Evolutionary conservation across 129 eudicot genomes (phyloP), one percentile per base, ranked within the genome.

Genomic region (Helichrysum umbraculigerum): DNA sequence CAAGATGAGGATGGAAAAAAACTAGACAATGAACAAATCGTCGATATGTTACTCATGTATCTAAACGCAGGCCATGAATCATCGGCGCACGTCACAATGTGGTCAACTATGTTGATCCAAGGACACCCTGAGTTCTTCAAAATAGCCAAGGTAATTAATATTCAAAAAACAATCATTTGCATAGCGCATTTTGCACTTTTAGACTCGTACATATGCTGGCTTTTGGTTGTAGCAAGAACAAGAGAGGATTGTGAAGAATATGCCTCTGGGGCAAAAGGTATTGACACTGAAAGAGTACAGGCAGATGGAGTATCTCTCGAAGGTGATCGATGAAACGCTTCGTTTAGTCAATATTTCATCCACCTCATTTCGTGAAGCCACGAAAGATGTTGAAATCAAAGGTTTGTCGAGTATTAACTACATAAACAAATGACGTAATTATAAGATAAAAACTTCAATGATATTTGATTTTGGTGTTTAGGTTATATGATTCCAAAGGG

Each of bases 31-130:
- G 97, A 91, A 70, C 96, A 94, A 76, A 94, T 94, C 64, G 87
- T 94, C 5, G 97, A 94, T 83, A 64, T 88, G 5, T 75, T 93
- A 33, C 84, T 93, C 28, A 93, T 93, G 98, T 93, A 93, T 83
- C 79, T 93, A 47, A 93, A 93, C 51, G 98, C 98, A 1, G 98
- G 98, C 56, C 98, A 93, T 79, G 98, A 93, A 80, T 91, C 98
- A 51, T 91, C 98, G 7, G 97, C 96, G 44, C 97, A 93, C 70
- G 81, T 81, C 52, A 82, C 87, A 14, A 91, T 88, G 96, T 93
- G 98, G 98, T 84, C 97, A 14, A 85, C 93, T 6, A 47, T 88
- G 39, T 64, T 76, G 9, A 78, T 93, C 56, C 96, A 93, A 39
- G 58, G 74, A 34, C 83, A 93, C 64, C 98, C 97, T 21, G 90